Evolutionary conservation across 176 grass and related monocot species (phyloP), one percentile per base, ranked within the genome.

Genomic region (Avena sativa): DNA sequence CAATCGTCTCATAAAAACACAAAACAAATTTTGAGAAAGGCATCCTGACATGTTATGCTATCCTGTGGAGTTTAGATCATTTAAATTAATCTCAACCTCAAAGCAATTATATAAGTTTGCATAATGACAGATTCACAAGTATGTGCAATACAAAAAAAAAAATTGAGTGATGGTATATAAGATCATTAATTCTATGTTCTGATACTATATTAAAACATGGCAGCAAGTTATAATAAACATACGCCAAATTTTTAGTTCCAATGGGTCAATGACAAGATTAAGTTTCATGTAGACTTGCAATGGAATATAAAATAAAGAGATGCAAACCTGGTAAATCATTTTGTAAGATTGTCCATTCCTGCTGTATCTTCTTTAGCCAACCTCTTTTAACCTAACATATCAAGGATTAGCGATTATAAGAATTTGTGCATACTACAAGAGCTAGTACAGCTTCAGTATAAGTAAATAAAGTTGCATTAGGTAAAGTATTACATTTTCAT

Each of bases 361-460:
- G 90, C 51, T 90, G 97, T 47, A 99, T 88, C 86, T 87, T 99
- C 92, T 94, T 96, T 78, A 94, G 52, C 94, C 94, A 99, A 78
- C 79, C 83, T 93, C 91, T 96, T 81, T 91, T 93, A 80, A 91
- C 90, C 93, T 99, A 89, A 34, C 1, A 84, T 20, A 80, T 72
- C 47, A 74, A 8, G 47, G 81, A 85, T 55, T 25, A 88, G 64
- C 1, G 48, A 82, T 82, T 68, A 64, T 78, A 46, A 63, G 61
- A 71, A 64, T 85, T 55, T 71, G 21, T 20, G 25, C 87, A 66
- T 1, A 15, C 43, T 80, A 15, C 12, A 85, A 23, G 36, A 77
- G 23, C 6, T 49, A 0, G 32, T 85, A n/a, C 25, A 51, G 12
- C 9, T 47, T 81, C 30, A 32, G 56, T 78, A 89, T 44, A 62